A percentile compares a stretch with the other conserved stretches of the same genome.
Evolutionary conservation across 768 basidiomycete species (phyloP).

Genomic region (Infundibulicybe gibba): DNA sequence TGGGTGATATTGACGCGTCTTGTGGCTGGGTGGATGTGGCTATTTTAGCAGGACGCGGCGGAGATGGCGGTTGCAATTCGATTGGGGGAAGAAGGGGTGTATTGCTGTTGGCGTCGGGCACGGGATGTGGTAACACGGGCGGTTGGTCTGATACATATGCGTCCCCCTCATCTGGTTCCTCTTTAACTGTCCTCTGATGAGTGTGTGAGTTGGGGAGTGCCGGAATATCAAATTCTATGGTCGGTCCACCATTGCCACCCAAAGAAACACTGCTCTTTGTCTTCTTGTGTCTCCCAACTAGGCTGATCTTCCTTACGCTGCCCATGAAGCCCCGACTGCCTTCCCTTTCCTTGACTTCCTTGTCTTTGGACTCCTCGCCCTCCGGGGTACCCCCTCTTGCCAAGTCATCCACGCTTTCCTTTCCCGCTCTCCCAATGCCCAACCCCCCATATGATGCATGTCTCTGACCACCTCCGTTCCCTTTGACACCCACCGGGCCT

Average conservation of each 20-base stretch:
- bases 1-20: too few species aligned
- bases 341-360: conserved; percentile 1
- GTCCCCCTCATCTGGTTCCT: conserved; percentile 5
- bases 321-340: conserved; percentile 1
- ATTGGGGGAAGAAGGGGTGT: conserved; percentile 34
- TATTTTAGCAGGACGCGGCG: conserved; percentile 20
- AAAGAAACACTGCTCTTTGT: conserved; percentile 36
- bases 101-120: too few species aligned
- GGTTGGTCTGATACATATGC: too few species aligned
- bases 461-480: conserved; percentile 11
- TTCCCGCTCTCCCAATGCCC: conserved; percentile 14
- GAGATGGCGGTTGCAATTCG: conserved; percentile 47
- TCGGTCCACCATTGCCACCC: conserved; percentile 21
- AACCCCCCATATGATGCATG: conserved; percentile 18
- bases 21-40: conserved; percentile 5
- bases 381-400: conserved; percentile 7
- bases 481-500: conserved; percentile 11
- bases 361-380: conserved; percentile 9
- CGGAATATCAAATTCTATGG: background rate
- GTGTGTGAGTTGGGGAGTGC: too few species aligned
- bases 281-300: conserved; percentile 57
- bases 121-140: too few species aligned
- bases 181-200: too few species aligned
- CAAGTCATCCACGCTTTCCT: conserved; percentile 14
- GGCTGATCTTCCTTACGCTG: conserved; percentile 8